phyloP scores from a whole-genome alignment of 345 rosid genomes.

The thale cress (Arabidopsis thaliana) region TAIR10.1 NC_003071.7:11857501-11858000 shows the following conservation, averaged over 20 bases:
- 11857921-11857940: constrained; percentile 95
- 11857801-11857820: constrained; percentile 92
- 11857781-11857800: constrained; percentile 90
- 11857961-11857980: constrained; percentile 95
- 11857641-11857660: constrained; percentile 83
- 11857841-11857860: constrained; percentile 88
- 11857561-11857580: constrained; percentile 83
- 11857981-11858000: constrained; percentile 96
- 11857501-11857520: constrained; percentile 80
- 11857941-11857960: constrained; percentile 94
- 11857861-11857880: constrained; percentile 87
- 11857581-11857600: constrained; percentile 81
- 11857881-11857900: constrained; percentile 87
- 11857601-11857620: constrained; percentile 92
- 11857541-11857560: constrained; percentile 93
- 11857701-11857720: constrained; percentile 94
- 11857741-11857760: constrained; percentile 98
- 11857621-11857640: constrained; percentile 86
- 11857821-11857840: constrained; percentile 89
- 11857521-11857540: constrained; percentile 85
- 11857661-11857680: constrained; percentile 87
- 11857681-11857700: constrained; percentile 96
- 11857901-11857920: constrained; percentile 94
- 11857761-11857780: constrained; percentile 87
- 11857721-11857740: constrained; percentile 93